Evolutionary conservation across 495 filamentous ascomycete genomes (phyloP).

Genomic region (Neurospora sp.): DNA sequence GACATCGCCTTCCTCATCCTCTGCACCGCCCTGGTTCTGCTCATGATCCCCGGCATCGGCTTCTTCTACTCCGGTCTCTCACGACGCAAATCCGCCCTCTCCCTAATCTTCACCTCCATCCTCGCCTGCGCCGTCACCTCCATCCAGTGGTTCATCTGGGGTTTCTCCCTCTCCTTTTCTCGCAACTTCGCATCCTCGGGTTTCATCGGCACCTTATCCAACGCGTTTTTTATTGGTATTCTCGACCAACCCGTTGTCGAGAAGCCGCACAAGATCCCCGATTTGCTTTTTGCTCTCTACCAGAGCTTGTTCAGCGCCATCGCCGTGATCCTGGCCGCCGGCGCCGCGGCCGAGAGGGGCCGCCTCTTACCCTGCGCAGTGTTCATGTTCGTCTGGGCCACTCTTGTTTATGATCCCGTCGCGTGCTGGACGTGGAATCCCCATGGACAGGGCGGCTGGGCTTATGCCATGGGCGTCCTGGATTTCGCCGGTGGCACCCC

Average conservation of each 20-base stretch:
- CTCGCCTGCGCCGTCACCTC: conserved; percentile 83
- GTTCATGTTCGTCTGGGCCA: conserved; percentile 95
- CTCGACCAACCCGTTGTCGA: conserved; percentile 69
- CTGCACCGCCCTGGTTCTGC: conserved; percentile 76
- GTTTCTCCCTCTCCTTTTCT: conserved; percentile 88
- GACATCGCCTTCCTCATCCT: conserved; percentile 87
- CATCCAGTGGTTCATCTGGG: conserved; percentile 99
- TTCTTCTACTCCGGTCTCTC: conserved; percentile 98
- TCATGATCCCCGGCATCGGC: conserved; percentile 97
- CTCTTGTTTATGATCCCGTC: conserved; percentile 88
- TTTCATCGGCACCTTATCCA: conserved; percentile 67
- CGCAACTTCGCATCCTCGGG: conserved; percentile 60
- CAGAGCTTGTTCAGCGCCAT: conserved; percentile 96
- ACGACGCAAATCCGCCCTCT: conserved; percentile 85
- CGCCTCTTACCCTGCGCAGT: conserved; percentile 89
- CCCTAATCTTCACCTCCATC: conserved; percentile 88
- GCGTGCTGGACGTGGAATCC: conserved; percentile 98
- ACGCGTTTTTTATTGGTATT: conserved; percentile 77
- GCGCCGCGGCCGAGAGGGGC: conserved; percentile 84
- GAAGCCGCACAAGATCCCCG: conserved; percentile 58
- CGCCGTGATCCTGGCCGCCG: conserved; percentile 85
- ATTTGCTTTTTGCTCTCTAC: conserved; percentile 86
- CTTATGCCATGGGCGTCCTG: conserved; percentile 67
- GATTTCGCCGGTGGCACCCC: conserved; percentile 94
- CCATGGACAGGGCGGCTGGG: conserved; percentile 52